Conservation (phyloP, 352 stramenopile species). For the Thalassiosira mediterranea region DNA sequence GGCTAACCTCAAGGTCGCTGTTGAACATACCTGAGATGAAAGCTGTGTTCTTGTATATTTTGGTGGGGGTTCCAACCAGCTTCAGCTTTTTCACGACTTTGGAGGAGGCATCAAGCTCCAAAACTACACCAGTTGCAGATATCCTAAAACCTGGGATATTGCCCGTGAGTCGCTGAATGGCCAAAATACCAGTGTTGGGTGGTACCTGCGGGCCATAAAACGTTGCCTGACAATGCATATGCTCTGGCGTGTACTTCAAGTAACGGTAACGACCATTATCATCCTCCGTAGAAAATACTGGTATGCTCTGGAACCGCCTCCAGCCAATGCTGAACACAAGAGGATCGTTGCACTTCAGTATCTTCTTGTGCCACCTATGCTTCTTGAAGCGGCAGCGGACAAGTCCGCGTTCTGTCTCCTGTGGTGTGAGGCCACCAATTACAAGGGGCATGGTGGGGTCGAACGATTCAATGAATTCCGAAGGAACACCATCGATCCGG, state of each 20-base stretch:
- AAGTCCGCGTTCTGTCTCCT: conserved; percentile 94
- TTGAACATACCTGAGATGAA: conserved; percentile 93
- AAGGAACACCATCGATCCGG: conserved; percentile 92
- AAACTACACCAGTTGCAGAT: conserved; percentile 94
- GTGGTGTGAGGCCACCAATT: conserved; percentile 93
- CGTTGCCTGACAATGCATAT: conserved; percentile 99
- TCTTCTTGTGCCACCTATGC: conserved; percentile 98
- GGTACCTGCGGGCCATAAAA: conserved; percentile 96
- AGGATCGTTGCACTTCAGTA: conserved; percentile 97
- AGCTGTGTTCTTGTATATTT: conserved; percentile 99
- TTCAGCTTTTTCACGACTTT: conserved; percentile 99
- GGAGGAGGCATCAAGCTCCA: conserved; percentile 98
- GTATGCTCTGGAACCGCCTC: conserved; percentile 98
- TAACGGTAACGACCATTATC: conserved; percentile 92
- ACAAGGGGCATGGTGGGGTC: conserved; percentile 88
- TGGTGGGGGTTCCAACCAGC: conserved; percentile 96
- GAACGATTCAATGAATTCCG: conserved; percentile 95
- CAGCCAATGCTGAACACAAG: conserved; percentile 98
- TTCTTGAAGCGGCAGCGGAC: conserved; percentile 98
- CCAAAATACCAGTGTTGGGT: conserved; percentile 96
- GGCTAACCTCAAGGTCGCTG: conserved; percentile 89
- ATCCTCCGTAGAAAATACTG: conserved; percentile 98
- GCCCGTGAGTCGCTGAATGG: conserved; percentile 94
- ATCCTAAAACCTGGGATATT: conserved; percentile 95
- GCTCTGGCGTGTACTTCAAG: conserved; percentile 99